A percentile compares a stretch with the other conserved stretches of the same genome.
Conservation (phyloP, 129 eudicot genomes). For the Calendula officinalis region DNA sequence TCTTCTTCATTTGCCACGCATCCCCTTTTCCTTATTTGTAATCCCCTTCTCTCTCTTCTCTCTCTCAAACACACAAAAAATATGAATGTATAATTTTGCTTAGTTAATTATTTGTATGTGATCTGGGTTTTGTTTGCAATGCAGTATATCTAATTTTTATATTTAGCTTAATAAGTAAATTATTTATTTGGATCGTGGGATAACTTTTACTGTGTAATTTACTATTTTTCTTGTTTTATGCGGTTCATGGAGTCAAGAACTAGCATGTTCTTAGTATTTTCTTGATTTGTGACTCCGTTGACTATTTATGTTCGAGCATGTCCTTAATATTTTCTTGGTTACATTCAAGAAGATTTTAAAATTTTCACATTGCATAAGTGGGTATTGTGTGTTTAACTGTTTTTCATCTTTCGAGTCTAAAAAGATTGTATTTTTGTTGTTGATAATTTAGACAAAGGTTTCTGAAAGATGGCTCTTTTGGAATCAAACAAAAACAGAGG, state of each 20-base stretch:
- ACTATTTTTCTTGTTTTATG: constrained; percentile 9
- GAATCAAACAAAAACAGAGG: constrained; percentile 55
- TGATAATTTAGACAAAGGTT: constrained; percentile 19
- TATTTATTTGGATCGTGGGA: constrained; percentile 17
- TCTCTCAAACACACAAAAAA: constrained; percentile 3
- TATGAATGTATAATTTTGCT: constrained; percentile 34
- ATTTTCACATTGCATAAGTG: constrained; percentile 19
- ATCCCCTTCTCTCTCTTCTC: constrained; percentile 38
- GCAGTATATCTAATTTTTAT: constrained; percentile 18
- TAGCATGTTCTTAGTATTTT: constrained; percentile 14
- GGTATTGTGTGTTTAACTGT: background rate
- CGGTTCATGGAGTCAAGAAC: constrained; percentile 14
- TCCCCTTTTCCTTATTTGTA: constrained; percentile 54
- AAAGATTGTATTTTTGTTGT: background rate
- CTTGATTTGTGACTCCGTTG: constrained; percentile 14
- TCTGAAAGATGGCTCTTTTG: constrained; percentile 54
- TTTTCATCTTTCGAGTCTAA: constrained; percentile 9
- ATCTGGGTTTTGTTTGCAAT: constrained; percentile 41
- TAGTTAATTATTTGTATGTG: constrained; percentile 20
- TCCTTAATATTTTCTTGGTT: constrained; percentile 10
- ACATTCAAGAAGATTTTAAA: constrained; percentile 1
- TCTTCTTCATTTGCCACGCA: constrained; percentile 62
- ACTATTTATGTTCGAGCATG: constrained; percentile 7
- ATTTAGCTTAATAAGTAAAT: constrained; percentile 11
- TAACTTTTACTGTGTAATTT: constrained; percentile 18